Conservation (phyloP, 2,329 filamentous ascomycete species). For the Sporothrix brunneoviolacea region DNA sequence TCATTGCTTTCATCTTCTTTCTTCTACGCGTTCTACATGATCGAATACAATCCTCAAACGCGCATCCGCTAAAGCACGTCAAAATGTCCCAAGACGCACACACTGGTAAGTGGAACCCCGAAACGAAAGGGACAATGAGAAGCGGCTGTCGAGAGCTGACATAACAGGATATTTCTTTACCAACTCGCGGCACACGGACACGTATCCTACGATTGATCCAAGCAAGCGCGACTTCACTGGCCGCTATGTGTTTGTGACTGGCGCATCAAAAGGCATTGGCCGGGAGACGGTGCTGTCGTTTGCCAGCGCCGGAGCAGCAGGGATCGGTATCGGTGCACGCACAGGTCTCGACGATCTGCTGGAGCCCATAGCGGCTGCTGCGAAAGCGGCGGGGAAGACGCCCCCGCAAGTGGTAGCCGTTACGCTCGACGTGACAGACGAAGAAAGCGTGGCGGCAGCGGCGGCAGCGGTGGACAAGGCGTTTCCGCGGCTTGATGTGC, state of each 20-base stretch:
- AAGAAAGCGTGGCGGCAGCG: slow-evolving; percentile 28
- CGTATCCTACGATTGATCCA: slow-evolving; percentile 24
- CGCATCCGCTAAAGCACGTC: no score
- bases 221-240: slow-evolving; percentile 19
- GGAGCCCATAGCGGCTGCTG: slow-evolving; percentile 31
- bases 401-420: slow-evolving; percentile 24
- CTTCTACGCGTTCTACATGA: no score
- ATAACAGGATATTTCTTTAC: slow-evolving; percentile 17
- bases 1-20: no score
- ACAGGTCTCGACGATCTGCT: slow-evolving; percentile 36
- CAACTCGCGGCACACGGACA: slow-evolving; percentile 23
- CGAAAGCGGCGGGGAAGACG: slow-evolving; percentile 21
- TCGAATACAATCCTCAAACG: no score
- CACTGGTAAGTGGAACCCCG: no score
- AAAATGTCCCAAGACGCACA: no score
- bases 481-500: slow-evolving; percentile 31
- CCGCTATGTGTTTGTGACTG: slow-evolving; percentile 23
- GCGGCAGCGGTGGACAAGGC: slow-evolving; percentile 25
- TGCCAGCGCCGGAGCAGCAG: slow-evolving; percentile 41
- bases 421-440: slow-evolving; percentile 30
- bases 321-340: slow-evolving; percentile 46
- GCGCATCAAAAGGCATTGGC: slow-evolving; percentile 23
- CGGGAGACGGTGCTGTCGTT: slow-evolving; percentile 32
- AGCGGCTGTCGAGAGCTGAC: no score
- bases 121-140: no score